Evolutionary conservation across 805 yeast genomes (phyloP).

Genomic region (Kazachstania viticola): DNA sequence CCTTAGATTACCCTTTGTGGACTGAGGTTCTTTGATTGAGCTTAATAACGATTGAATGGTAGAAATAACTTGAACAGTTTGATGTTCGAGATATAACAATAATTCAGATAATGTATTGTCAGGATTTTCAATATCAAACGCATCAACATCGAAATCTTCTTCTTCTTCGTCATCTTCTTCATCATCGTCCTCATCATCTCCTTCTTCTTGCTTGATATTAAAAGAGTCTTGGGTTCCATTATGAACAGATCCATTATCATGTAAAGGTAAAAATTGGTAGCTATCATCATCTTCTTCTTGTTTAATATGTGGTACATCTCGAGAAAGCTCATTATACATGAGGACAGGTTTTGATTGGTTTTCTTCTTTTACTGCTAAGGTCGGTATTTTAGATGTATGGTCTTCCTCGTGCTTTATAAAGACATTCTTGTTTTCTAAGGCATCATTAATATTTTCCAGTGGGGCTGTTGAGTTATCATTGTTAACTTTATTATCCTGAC

Average conservation of each 20-base stretch:
- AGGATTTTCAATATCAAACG: constrained; percentile 74
- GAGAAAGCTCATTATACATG: not conserved
- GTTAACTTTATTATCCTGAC: too few relatives aligned
- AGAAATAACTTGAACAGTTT: constrained; percentile 81
- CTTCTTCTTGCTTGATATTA: constrained; percentile 24
- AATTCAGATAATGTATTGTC: constrained; percentile 82
- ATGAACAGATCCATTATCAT: not conserved
- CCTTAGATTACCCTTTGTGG: constrained; percentile 64
- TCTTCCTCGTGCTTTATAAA: not conserved
- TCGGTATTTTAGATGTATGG: not conserved
- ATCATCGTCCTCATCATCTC: constrained; percentile 2
- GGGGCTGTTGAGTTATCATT: not conserved
- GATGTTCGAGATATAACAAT: constrained; percentile 79
- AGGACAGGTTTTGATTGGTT: not conserved
- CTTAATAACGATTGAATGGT: constrained; percentile 76
- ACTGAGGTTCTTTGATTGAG: constrained; percentile 65
- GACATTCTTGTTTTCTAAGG: not conserved
- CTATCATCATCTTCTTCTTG: constrained; percentile 4
- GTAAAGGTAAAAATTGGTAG: constrained; percentile 10
- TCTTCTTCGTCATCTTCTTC: constrained; percentile 11
- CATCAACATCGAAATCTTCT: constrained; percentile 49
- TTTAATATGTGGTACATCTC: not conserved
- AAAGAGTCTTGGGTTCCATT: too few relatives aligned
- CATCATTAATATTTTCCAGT: not conserved
- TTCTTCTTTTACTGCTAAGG: not conserved